Evolutionary conservation across 73 alveolate species (phyloP), one percentile per base, ranked within the genome.

Genomic region (Halteria grandinella): DNA sequence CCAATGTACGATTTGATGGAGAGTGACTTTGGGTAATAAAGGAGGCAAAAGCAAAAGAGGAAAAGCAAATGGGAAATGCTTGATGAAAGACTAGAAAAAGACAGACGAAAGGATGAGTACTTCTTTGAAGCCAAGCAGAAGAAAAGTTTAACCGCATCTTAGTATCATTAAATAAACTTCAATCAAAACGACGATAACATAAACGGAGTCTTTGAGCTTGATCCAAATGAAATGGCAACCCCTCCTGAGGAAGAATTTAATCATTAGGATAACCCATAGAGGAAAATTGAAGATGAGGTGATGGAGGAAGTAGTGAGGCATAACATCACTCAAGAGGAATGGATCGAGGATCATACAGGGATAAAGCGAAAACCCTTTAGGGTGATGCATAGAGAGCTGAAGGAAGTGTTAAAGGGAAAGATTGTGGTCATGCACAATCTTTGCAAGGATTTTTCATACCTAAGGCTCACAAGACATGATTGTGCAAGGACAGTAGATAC

Each of bases 391-490:
- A 63, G 77, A 66, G 89, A 79, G 39, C 36, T 79, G 15, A 63
- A 53, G 43, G 89, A 79, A 17, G 31, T 79, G 4, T 14, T 79
- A 7, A 79, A 79, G 52, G 89, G 77, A 14, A 79, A 79, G 36
- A 79, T 79, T 15, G 89, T 79, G 1, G 40, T 79, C 15, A 57
- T 64, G 45, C 89, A 79, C 64, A 66, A 66, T 43, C 33, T 79
- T 0, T 47, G 63, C 21, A 63, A 79, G 34, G 89, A 79, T 53
- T 79, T 79, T 53, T 58, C 69, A 0, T 79, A 79, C 49, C 32
- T 79, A n/a, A 47, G 89, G 33, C 51, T 79, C 6, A 79, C 89
- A 0, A 63, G 89, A 52, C 83, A 79, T 51, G 89, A 79, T 51
- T 63, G 83, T 36, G 17, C 11, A 28, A 79, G 89, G 47, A 79